Conservation (phyloP, 345 rosid genomes). For the Bretschneidera sinensis region DNA sequence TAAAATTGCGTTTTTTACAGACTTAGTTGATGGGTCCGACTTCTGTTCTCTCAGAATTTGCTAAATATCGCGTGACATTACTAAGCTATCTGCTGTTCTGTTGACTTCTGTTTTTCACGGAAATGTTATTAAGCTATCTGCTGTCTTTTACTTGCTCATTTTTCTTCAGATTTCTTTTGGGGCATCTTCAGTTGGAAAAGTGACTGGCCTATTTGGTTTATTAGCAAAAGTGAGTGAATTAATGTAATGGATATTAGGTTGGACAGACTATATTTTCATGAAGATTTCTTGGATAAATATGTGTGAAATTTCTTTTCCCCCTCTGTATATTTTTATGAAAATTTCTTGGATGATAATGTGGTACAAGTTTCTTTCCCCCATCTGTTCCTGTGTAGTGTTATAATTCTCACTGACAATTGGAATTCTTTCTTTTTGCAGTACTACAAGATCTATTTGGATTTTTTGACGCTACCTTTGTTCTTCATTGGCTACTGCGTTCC, state of each 20-base stretch:
- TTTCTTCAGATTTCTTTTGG: slow-evolving; percentile 53
- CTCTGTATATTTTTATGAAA: slow-evolving; percentile 7
- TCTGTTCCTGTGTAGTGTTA: background rate
- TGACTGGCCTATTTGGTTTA: slow-evolving; percentile 30
- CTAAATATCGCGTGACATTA: too few species aligned
- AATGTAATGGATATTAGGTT: slow-evolving; percentile 3
- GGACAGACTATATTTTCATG: slow-evolving; percentile 4
- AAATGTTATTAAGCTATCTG: background rate
- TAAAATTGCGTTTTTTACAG: too few species aligned
- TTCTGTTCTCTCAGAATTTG: too few species aligned
- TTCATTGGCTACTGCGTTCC: slow-evolving; percentile 59
- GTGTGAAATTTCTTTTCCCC: slow-evolving; percentile 5
- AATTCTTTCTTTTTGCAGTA: slow-evolving; percentile 47
- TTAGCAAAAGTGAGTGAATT: slow-evolving; percentile 56
- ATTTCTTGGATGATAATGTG: background rate
- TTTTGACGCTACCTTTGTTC: slow-evolving; percentile 48
- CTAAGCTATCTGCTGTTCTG: too few species aligned
- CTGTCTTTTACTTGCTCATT: slow-evolving; percentile 6
- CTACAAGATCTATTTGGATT: slow-evolving; percentile 50
- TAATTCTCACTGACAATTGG: slow-evolving; percentile 3
- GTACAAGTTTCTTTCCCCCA: slow-evolving; percentile 7
- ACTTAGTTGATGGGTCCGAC: too few species aligned
- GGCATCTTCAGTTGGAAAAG: slow-evolving; percentile 36
- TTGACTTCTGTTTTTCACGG: background rate
- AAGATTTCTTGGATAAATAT: slow-evolving; percentile 5